These are phyloP conservation scores for Akebia trifoliata DNA, from an alignment of 164 flowering plant genomes.

Conservation along the genomic window DNA sequence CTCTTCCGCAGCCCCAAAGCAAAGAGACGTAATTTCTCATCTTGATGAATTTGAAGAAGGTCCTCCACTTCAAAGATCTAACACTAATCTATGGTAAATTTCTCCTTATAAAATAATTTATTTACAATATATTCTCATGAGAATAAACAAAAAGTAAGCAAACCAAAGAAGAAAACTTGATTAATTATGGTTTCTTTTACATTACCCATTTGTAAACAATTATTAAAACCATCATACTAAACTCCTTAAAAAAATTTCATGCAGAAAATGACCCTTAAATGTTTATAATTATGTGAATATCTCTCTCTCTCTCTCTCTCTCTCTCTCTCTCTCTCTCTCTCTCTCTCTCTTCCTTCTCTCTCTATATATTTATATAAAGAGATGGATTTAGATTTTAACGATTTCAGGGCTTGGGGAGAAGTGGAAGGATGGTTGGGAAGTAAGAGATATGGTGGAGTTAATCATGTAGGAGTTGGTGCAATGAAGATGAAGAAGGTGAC, in stretches of 20 bases:
- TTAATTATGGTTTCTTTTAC: too few species aligned
- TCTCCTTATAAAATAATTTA: neutral
- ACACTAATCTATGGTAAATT: slow-evolving; percentile 47
- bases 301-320: slow-evolving; percentile 10
- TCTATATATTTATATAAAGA: too few species aligned
- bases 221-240: too few species aligned
- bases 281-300: too few species aligned
- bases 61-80: slow-evolving; percentile 41
- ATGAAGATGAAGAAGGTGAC: slow-evolving; percentile 85
- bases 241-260: neutral
- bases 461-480: slow-evolving; percentile 39
- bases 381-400: neutral
- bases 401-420: slow-evolving; percentile 59
- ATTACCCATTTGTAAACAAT: too few species aligned
- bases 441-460: slow-evolving; percentile 21
- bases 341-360: too few species aligned
- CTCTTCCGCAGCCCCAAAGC: too few species aligned
- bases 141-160: too few species aligned
- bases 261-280: slow-evolving; percentile 8
- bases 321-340: too few species aligned
- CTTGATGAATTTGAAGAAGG: slow-evolving; percentile 32
- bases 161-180: too few species aligned
- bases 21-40: too few species aligned
- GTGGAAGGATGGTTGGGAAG: slow-evolving; percentile 28
- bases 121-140: too few species aligned